phyloP scores from a whole-genome alignment of 805 yeast species.

The Suhomyces pyralidae region DNA sequence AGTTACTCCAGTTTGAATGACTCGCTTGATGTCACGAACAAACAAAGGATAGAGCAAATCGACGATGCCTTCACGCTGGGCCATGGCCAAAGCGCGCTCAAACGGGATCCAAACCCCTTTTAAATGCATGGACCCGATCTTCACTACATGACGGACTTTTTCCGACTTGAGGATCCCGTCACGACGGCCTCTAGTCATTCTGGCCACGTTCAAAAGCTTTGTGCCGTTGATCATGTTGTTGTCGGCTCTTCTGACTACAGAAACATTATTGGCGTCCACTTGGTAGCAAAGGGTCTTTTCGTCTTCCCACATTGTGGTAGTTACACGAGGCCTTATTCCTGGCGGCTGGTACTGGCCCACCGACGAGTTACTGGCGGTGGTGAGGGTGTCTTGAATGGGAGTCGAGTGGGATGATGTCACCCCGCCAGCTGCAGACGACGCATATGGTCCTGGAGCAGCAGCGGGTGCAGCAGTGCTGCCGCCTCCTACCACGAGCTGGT shows the following conservation, averaged over 20 bases:
- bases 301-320: slow-evolving; percentile 90
- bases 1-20: slow-evolving; percentile 45
- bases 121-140: slow-evolving; percentile 82
- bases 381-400: slow-evolving; percentile 19
- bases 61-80: slow-evolving; percentile 66
- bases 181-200: slow-evolving; percentile 83
- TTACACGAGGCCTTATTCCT: slow-evolving; percentile 58
- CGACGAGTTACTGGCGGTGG: slow-evolving; percentile 21
- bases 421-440: slow-evolving; percentile 10
- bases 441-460: slow-evolving; percentile 3
- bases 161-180: slow-evolving; percentile 82
- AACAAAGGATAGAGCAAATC: slow-evolving; percentile 30
- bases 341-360: slow-evolving; percentile 48
- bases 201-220: slow-evolving; percentile 76
- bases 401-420: slow-evolving; percentile 6
- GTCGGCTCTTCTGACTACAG: slow-evolving; percentile 81
- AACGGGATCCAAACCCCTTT: slow-evolving; percentile 92
- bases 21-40: slow-evolving; percentile 68
- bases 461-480: slow-evolving; percentile 12
- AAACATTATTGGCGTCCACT: slow-evolving; percentile 77
- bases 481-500: slow-evolving; percentile 13
- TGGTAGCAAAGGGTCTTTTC: slow-evolving; percentile 82
- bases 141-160: slow-evolving; percentile 73
- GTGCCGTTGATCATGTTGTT: slow-evolving; percentile 86
- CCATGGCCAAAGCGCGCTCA: slow-evolving; percentile 77